Conservation (phyloP, 305 asterid species). For the Petunia hybrid region DNA sequence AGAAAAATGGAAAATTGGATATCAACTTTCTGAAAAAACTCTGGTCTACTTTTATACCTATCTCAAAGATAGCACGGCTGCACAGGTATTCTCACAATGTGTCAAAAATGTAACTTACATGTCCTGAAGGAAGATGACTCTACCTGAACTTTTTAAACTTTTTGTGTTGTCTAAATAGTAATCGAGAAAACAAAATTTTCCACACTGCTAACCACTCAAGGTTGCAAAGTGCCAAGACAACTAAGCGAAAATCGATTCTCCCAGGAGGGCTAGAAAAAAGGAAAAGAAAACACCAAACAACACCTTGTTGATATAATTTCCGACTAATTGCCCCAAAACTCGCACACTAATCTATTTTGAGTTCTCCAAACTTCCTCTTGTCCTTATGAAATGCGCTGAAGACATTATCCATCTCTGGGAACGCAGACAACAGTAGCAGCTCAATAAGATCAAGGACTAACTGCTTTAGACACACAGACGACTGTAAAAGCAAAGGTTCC, state of each 20-base stretch:
- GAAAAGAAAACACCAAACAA: background rate
- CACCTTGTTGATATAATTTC: constrained; percentile 8
- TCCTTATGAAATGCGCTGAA: constrained; percentile 69
- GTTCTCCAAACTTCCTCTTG: constrained; percentile 73
- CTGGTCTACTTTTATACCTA: background rate
- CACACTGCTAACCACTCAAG: background rate
- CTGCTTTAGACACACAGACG: constrained; percentile 85
- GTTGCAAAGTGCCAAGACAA: background rate
- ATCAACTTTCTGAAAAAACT: background rate
- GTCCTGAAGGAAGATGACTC: background rate
- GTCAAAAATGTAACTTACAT: background rate
- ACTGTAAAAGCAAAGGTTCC: constrained; percentile 55
- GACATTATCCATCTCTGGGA: constrained; percentile 80
- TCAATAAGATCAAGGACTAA: constrained; percentile 78
- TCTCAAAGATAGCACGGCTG: background rate
- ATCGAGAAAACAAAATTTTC: background rate
- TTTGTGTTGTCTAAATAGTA: background rate
- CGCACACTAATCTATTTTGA: constrained; percentile 38
- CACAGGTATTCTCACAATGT: background rate
- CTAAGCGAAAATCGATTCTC: background rate
- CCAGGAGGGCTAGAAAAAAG: background rate
- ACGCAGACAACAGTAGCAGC: constrained; percentile 77
- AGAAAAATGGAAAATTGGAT: background rate
- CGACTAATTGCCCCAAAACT: background rate
- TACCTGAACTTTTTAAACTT: background rate